Percentiles rank a stretch among this genome's conserved stretches.
Evolutionary conservation across 306 rosid genomes (phyloP).

Genomic region (Malus asiatica): DNA sequence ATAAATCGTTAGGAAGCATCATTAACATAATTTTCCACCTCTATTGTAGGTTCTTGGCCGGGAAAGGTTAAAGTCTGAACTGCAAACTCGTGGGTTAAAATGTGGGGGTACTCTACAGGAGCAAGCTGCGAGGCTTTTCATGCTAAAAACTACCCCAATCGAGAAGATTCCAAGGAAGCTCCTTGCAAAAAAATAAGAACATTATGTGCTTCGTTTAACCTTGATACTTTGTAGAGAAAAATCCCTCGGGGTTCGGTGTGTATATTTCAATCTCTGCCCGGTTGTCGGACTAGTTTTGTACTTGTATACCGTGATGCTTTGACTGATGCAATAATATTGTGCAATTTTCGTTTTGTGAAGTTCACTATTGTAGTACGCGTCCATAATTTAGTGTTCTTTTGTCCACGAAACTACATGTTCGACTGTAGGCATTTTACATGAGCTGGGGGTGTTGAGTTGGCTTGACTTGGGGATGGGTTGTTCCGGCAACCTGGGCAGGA

Average conservation of each 20-base stretch:
- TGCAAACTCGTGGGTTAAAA: constrained; percentile 72
- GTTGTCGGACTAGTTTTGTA: neutral
- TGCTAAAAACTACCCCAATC: constrained; percentile 66
- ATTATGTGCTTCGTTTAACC: neutral
- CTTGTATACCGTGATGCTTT: neutral
- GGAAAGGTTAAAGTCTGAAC: constrained; percentile 73
- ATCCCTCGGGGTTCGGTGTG: neutral
- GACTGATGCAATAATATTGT: neutral
- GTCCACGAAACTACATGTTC: neutral
- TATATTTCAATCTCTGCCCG: neutral
- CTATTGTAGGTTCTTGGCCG: constrained; percentile 61
- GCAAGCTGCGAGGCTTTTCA: constrained; percentile 89
- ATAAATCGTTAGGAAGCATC: neutral
- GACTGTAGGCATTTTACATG: neutral
- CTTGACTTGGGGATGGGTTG: constrained; percentile 33
- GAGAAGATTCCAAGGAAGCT: constrained; percentile 81
- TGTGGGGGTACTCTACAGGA: constrained; percentile 89
- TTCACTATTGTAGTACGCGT: neutral
- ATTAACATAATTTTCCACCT: neutral
- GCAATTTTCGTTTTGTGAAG: neutral
- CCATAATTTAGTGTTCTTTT: neutral
- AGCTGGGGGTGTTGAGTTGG: constrained; percentile 23
- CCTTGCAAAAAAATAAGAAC: constrained; percentile 58
- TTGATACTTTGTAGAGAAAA: neutral
- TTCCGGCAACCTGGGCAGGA: constrained; percentile 71